A percentile compares a stretch with the other conserved stretches of the same genome.
Evolutionary conservation across 305 asterid species (phyloP).

Genomic region (Fraxinus sp.): DNA sequence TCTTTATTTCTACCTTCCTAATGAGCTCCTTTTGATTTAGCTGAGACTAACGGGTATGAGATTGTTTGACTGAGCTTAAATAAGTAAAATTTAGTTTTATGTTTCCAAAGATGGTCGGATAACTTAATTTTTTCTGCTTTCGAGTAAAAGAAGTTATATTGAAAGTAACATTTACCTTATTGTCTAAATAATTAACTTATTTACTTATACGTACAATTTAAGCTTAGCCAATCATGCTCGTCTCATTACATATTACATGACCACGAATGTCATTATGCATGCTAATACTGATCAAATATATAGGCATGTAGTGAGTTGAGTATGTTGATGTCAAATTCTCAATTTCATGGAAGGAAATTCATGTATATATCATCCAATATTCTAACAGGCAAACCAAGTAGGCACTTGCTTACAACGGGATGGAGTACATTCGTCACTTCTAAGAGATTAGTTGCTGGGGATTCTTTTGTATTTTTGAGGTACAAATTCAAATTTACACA

Average conservation of each 20-base stretch:
- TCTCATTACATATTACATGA: background rate
- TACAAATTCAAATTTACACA: slow-evolving; percentile 20
- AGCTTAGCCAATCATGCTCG: background rate
- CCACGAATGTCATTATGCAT: background rate
- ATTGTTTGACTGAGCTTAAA: background rate
- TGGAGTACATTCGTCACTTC: slow-evolving; percentile 96
- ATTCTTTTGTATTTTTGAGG: slow-evolving; percentile 91
- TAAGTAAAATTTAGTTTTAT: background rate
- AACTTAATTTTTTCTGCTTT: background rate
- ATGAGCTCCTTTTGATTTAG: background rate
- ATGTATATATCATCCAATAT: slow-evolving; percentile 1
- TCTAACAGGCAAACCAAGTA: slow-evolving; percentile 84
- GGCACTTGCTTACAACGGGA: slow-evolving; percentile 98
- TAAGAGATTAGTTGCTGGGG: slow-evolving; percentile 90
- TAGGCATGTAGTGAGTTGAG: slow-evolving; percentile 3
- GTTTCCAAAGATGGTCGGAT: background rate
- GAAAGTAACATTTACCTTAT: background rate
- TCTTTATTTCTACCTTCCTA: background rate
- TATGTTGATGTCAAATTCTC: background rate
- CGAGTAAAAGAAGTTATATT: background rate
- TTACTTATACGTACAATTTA: background rate
- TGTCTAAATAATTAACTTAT: background rate
- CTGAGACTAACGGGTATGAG: background rate
- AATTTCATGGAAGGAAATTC: background rate
- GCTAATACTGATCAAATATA: background rate